phyloP scores from a whole-genome alignment of 2,329 filamentous ascomycete genomes.

The Didymellaceae sp. region DNA sequence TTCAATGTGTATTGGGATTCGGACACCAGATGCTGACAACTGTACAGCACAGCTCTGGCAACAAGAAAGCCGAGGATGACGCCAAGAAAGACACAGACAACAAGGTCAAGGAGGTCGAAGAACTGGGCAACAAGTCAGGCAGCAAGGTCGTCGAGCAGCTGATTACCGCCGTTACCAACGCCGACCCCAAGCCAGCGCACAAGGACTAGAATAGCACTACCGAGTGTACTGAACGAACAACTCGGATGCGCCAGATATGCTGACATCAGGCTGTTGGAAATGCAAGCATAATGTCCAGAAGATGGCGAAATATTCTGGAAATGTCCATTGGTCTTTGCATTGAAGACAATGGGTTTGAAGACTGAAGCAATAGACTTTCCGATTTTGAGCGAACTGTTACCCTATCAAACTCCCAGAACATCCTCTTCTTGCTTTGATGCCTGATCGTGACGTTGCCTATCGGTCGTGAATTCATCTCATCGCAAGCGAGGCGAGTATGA shows the following conservation, averaged over 20 bases:
- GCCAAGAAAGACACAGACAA: slow-evolving; percentile 80
- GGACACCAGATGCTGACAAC: slow-evolving; percentile 23
- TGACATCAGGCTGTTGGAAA: not conserved
- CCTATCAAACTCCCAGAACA: not conserved
- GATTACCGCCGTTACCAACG: slow-evolving; percentile 82
- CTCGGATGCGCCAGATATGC: not conserved
- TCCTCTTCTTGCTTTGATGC: too few species aligned
- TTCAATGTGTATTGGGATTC: not conserved
- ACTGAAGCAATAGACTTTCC: slow-evolving; percentile 21
- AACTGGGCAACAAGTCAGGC: slow-evolving; percentile 79
- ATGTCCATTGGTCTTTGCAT: slow-evolving; percentile 12
- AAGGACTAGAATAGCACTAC: slow-evolving; percentile 12
- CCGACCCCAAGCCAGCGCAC: slow-evolving; percentile 72
- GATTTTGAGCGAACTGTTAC: slow-evolving; percentile 7
- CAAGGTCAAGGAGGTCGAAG: slow-evolving; percentile 82
- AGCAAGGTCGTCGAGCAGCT: slow-evolving; percentile 82
- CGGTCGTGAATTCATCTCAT: too few species aligned
- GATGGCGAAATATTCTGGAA: slow-evolving; percentile 11
- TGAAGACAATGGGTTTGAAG: slow-evolving; percentile 10
- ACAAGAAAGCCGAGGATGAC: slow-evolving; percentile 74
- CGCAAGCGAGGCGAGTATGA: too few species aligned
- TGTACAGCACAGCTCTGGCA: slow-evolving; percentile 84
- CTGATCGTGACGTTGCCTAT: not conserved
- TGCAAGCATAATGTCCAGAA: not conserved
- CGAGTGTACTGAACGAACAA: not conserved